Evolutionary conservation across 2,329 filamentous ascomycete genomes (phyloP).

Genomic region (Ilyonectria mors-panacis): DNA sequence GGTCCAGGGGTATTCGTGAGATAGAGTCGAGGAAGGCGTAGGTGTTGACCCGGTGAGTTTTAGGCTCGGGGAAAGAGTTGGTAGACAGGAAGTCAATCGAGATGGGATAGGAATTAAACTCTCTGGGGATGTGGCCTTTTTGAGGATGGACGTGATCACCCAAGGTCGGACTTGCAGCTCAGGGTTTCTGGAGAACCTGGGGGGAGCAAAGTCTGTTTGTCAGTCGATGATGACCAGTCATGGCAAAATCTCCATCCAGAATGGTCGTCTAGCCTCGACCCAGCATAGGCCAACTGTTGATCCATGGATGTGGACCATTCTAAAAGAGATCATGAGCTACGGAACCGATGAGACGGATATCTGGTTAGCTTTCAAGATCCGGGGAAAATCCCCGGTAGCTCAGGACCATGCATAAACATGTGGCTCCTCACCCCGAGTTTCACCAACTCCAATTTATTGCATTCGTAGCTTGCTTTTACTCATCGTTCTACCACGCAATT

Average conservation of each 20-base stretch:
- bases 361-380: conserved; percentile 12
- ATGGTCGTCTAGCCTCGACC: conserved; percentile 19
- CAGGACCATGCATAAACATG: conserved; percentile 4
- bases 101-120: neutral
- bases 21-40: neutral
- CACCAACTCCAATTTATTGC: neutral
- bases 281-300: conserved; percentile 21
- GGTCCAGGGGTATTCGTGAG: conserved; percentile 2
- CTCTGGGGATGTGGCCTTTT: conserved; percentile 14
- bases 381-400: conserved; percentile 2
- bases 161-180: conserved; percentile 17
- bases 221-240: conserved; percentile 24
- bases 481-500: neutral
- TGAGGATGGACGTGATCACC: conserved; percentile 12
- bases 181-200: conserved; percentile 7
- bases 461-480: neutral
- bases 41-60: neutral
- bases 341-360: neutral
- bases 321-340: conserved; percentile 18
- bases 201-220: conserved; percentile 18
- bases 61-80: neutral
- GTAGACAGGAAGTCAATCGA: conserved; percentile 2
- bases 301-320: conserved; percentile 23
- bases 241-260: conserved; percentile 18
- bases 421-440: conserved; percentile 6